phyloP scores from a whole-genome alignment of 2,329 filamentous ascomycete species.

The Chalaropsis ovoidea region DNA sequence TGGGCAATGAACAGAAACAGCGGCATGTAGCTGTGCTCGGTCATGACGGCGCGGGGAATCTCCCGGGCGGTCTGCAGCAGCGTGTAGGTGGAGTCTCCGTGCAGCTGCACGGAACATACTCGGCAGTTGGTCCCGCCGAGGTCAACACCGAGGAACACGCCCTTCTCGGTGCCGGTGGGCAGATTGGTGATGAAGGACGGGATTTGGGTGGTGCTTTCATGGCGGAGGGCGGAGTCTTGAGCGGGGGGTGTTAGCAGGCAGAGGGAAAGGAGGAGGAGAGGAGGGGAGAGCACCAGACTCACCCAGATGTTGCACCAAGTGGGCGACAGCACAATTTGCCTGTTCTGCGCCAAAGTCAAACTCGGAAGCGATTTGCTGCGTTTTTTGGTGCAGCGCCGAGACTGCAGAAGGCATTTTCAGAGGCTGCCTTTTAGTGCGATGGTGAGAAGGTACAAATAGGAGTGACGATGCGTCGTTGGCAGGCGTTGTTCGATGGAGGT shows the following conservation, averaged over 20 bases:
- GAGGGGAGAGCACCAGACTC: not conserved
- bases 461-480: not conserved
- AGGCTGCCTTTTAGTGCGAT: not conserved
- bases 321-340: constrained; percentile 9
- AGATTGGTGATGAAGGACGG: constrained; percentile 68
- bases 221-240: constrained; percentile 41
- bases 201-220: constrained; percentile 57
- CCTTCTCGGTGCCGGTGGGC: constrained; percentile 69
- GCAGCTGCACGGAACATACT: constrained; percentile 31
- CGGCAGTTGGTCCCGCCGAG: constrained; percentile 33
- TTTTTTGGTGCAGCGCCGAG: not conserved
- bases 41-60: constrained; percentile 28
- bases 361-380: constrained; percentile 6
- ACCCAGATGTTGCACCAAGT: constrained; percentile 21
- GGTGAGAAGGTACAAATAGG: not conserved
- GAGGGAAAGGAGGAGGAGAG: not conserved
- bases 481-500: no score
- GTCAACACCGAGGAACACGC: constrained; percentile 32
- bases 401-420: not conserved
- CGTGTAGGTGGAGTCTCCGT: constrained; percentile 58
- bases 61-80: constrained; percentile 48
- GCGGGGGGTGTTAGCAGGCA: constrained; percentile 2
- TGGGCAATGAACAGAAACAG: constrained; percentile 66
- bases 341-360: constrained; percentile 12
- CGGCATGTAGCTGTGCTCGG: constrained; percentile 37